Base-by-base conservation (phyloP, 768 basidiomycete species). In the Phlegmacium glaucopus region DNA sequence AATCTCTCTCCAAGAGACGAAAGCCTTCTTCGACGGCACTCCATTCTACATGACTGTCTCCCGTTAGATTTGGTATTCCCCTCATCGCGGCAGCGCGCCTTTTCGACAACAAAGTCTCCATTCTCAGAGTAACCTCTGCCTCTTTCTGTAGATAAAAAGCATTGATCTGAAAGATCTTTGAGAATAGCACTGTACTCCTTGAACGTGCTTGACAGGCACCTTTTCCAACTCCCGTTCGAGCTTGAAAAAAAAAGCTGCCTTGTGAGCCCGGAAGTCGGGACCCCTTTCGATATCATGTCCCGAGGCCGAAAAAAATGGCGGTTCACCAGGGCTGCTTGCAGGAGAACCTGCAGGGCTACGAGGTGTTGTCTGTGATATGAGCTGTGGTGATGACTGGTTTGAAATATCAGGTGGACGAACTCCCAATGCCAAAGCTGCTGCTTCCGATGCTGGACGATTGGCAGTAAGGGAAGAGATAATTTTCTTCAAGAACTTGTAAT, bases 401-500 rank as follows among this genome's bases (percentile, higher is more conserved):
- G 65, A 61, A 49, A 53, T 51, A 67, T 48, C 65, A 44, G 75
- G 70, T 17, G 89, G 89, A 56, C 90, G 85, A 55, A 89, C 72
- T 45, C 91, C 91, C 41, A 88, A 72, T 10, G 91, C 90, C 45
- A 96, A 72, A 17, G 90, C 81, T 27, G 91, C 90, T 17, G 91
- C 90, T 66, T 96, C 93, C 7, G 91, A 85, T 40, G 89, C 90
- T 6, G 93, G 91, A 49, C 90, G 82, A 65, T 93, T 90, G 26
- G 90, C 87, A 42, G 85, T 83, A 51, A 97, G 80, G 11, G 94
- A 96, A 51, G 94, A 95, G 60, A 99, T 94, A 60, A 98, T 97
- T 79, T 98, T 93, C 73, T 96, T 96, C 64, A 96, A 78, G 59
- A 87, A 88, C 75, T 99, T 99, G 80, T 99, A 99, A 72, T 98